Evolutionary conservation across 2,329 filamentous ascomycete species (phyloP).

Genomic region (Alternaria arborescens): DNA sequence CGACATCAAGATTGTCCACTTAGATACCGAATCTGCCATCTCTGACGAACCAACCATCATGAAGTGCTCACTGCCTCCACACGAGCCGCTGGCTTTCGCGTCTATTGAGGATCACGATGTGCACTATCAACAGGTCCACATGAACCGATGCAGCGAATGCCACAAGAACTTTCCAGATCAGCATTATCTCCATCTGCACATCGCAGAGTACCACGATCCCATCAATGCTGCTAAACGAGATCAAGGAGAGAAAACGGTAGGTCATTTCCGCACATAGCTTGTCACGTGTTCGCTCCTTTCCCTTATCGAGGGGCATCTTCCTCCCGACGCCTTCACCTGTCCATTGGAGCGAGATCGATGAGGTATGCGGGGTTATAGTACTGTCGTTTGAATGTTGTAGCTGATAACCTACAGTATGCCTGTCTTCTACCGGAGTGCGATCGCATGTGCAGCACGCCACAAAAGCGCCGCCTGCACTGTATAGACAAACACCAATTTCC

Average conservation of each 20-base stretch:
- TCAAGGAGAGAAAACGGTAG: slow-evolving; percentile 84
- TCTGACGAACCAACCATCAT: slow-evolving; percentile 62
- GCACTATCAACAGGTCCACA: slow-evolving; percentile 83
- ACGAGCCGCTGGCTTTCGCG: slow-evolving; percentile 74
- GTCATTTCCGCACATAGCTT: slow-evolving; percentile 41
- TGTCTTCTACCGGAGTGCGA: slow-evolving; percentile 93
- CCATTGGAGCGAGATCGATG: neutral
- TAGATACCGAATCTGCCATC: slow-evolving; percentile 57
- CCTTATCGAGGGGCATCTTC: neutral
- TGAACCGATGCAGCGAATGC: slow-evolving; percentile 86
- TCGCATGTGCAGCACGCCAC: slow-evolving; percentile 79
- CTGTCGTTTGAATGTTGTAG: slow-evolving; percentile 6
- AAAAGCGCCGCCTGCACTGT: slow-evolving; percentile 86
- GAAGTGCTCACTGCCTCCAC: slow-evolving; percentile 83
- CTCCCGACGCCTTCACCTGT: neutral
- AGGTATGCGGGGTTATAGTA: slow-evolving; percentile 10
- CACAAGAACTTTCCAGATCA: slow-evolving; percentile 86
- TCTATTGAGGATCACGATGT: slow-evolving; percentile 84
- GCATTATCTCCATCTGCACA: slow-evolving; percentile 82
- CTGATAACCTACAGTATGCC: slow-evolving; percentile 66
- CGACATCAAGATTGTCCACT: slow-evolving; percentile 59
- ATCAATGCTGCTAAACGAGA: slow-evolving; percentile 76
- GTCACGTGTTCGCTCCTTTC: slow-evolving; percentile 1
- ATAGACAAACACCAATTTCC: slow-evolving; percentile 96
- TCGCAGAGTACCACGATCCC: slow-evolving; percentile 90